phyloP scores from a whole-genome alignment of 495 filamentous ascomycete species.

The Daldinia decipiens region DNA sequence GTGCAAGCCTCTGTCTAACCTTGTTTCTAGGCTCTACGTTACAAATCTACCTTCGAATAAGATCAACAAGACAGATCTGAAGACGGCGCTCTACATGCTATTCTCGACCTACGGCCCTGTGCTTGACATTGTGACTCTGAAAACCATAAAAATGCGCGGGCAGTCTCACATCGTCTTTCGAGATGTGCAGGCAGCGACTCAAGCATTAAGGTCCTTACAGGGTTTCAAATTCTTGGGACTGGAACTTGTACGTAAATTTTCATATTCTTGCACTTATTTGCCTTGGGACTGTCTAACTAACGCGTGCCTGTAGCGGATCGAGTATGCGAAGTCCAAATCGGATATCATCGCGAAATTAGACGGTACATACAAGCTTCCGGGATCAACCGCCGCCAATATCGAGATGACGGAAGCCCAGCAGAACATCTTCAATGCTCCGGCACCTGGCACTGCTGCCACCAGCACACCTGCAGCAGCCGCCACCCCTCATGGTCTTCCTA shows the following conservation, averaged over 20 bases:
- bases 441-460: slow-evolving; percentile 54
- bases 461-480: slow-evolving; percentile 51
- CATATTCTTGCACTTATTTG: slow-evolving; percentile 2
- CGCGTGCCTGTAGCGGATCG: slow-evolving; percentile 71
- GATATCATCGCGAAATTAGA: slow-evolving; percentile 88
- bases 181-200: slow-evolving; percentile 85
- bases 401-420: slow-evolving; percentile 80
- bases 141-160: slow-evolving; percentile 89
- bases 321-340: slow-evolving; percentile 88
- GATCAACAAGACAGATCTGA: slow-evolving; percentile 84
- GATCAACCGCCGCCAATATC: slow-evolving; percentile 60
- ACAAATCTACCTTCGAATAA: slow-evolving; percentile 84
- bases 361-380: slow-evolving; percentile 81
- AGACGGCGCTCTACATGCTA: slow-evolving; percentile 86
- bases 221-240: slow-evolving; percentile 88
- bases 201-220: slow-evolving; percentile 88
- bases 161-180: slow-evolving; percentile 94
- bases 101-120: slow-evolving; percentile 95
- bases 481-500: slow-evolving; percentile 53
- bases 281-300: slow-evolving; percentile 38
- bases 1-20: slow-evolving; percentile 46
- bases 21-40: slow-evolving; percentile 75
- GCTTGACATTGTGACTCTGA: slow-evolving; percentile 91
- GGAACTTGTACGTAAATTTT: slow-evolving; percentile 73
- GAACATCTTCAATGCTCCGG: slow-evolving; percentile 79